Conservation (phyloP, 495 filamentous ascomycete genomes). For the Penicillium diatomitis region DNA sequence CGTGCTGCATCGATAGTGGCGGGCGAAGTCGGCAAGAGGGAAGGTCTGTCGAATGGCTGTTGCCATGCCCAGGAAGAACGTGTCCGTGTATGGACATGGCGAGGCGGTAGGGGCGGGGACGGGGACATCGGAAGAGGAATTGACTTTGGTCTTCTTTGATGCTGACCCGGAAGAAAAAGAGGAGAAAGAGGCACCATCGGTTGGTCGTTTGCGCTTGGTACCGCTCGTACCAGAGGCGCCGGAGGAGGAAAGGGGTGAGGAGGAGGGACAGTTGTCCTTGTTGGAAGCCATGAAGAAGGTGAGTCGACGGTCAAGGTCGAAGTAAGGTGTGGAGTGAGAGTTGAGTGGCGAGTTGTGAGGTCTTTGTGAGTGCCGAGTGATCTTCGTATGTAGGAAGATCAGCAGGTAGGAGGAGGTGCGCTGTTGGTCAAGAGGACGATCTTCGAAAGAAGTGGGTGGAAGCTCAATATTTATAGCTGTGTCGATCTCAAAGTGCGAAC, state of each 20-base stretch:
- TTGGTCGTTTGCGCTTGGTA: background rate
- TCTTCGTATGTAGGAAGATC: no score
- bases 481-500: no score
- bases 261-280: background rate
- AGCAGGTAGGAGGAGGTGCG: no score
- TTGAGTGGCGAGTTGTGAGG: no score
- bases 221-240: background rate
- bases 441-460: no score
- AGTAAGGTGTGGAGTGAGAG: no score
- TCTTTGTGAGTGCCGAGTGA: no score
- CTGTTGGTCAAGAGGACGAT: no score
- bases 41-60: slow-evolving; percentile 7
- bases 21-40: slow-evolving; percentile 12
- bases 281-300: no score
- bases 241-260: background rate
- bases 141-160: background rate
- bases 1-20: slow-evolving; percentile 6
- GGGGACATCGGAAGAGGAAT: background rate
- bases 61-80: slow-evolving; percentile 16
- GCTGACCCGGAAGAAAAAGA: background rate
- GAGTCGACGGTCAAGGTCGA: no score
- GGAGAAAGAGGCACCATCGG: background rate
- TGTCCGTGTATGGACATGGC: slow-evolving; percentile 3
- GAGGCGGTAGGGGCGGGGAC: background rate
- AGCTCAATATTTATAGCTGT: no score